Evolutionary conservation across 495 filamentous ascomycete species (phyloP).

Genomic region (Lophium mytilinum): DNA sequence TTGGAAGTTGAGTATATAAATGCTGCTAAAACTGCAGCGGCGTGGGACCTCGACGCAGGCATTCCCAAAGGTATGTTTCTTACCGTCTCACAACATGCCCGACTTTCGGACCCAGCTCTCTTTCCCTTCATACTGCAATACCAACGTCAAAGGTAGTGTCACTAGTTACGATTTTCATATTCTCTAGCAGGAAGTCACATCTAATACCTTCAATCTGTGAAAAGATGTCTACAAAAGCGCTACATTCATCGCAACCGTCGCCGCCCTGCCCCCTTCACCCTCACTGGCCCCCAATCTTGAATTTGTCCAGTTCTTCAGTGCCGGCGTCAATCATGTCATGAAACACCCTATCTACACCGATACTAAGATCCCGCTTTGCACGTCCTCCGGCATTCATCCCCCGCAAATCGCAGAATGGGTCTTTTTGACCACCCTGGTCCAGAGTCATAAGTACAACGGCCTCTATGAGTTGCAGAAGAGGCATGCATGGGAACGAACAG

Average conservation of each 20-base stretch:
- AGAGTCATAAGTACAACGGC: constrained; percentile 45
- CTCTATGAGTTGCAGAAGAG: constrained; percentile 46
- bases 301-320: constrained; percentile 66
- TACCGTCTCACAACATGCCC: too few species aligned
- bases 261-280: constrained; percentile 42
- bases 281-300: constrained; percentile 51
- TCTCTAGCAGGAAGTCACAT: background rate
- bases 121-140: too few species aligned
- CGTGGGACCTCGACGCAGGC: constrained; percentile 1
- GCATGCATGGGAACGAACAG: constrained; percentile 41
- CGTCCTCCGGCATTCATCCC: constrained; percentile 68
- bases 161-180: background rate
- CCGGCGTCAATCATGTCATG: constrained; percentile 63
- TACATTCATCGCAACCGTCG: constrained; percentile 57
- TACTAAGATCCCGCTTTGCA: constrained; percentile 57
- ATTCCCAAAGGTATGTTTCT: constrained; percentile 17
- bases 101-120: too few species aligned
- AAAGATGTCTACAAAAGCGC: constrained; percentile 48
- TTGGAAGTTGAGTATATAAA: constrained; percentile 17
- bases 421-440: constrained; percentile 49
- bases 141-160: too few species aligned
- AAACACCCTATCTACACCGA: constrained; percentile 55
- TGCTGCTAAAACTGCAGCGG: background rate
- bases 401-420: constrained; percentile 84
- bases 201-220: background rate